Percentiles rank a stretch among this genome's conserved stretches.
Evolutionary conservation across 495 filamentous ascomycete genomes (phyloP).

Genomic region (Podospora sp.): DNA sequence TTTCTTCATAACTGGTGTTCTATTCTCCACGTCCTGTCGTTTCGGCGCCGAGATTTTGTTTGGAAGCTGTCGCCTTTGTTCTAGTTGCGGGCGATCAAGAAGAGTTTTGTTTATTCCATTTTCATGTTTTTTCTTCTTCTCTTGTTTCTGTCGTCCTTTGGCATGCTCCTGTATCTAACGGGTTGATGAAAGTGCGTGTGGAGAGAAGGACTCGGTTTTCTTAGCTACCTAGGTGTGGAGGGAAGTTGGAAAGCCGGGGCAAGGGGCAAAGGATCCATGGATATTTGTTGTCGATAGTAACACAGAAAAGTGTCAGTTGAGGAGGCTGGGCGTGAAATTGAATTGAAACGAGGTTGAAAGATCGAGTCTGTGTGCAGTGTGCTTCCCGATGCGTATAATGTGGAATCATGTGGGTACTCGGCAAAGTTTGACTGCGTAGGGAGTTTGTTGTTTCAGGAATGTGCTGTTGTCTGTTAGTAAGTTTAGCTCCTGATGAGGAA

Average conservation of each 20-base stretch:
- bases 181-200: not conserved
- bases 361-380: no score
- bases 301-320: not conserved
- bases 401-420: no score
- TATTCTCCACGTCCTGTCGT: not conserved
- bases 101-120: not conserved
- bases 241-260: not conserved
- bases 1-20: not conserved
- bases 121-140: constrained; percentile 5
- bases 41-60: not conserved
- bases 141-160: not conserved
- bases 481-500: no score
- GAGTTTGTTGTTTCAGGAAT: no score
- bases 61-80: not conserved
- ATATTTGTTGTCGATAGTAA: not conserved
- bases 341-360: not conserved
- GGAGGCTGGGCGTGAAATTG: not conserved
- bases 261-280: not conserved
- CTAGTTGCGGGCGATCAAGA: not conserved
- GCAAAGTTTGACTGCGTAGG: no score
- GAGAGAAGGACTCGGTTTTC: not conserved
- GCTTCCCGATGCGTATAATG: no score
- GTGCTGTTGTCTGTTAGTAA: no score
- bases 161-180: not conserved
- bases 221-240: not conserved